Percentiles rank a stretch among this genome's conserved stretches.
These are phyloP conservation scores for Candida tetrigidarum DNA, from an alignment of 1,139 yeast species.

Conservation along the genomic window DNA sequence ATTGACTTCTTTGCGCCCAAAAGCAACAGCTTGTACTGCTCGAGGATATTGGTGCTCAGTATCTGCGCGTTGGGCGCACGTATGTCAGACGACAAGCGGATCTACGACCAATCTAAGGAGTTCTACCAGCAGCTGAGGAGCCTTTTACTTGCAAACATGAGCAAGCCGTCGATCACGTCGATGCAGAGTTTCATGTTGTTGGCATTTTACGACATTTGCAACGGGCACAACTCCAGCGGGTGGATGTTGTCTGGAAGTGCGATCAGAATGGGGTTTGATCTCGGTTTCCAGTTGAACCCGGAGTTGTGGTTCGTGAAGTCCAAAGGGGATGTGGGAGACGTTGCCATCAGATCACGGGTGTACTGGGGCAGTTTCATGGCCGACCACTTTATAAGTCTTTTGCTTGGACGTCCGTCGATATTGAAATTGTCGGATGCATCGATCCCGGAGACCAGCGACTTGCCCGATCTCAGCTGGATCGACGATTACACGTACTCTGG, in stretches of 20 bases:
- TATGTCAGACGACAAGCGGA: conserved; percentile 47
- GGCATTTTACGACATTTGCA: conserved; percentile 61
- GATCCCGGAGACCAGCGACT: conserved; percentile 62
- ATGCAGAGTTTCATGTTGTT: conserved; percentile 54
- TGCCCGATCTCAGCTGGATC: conserved; percentile 62
- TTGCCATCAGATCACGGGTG: conserved; percentile 60
- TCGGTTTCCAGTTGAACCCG: conserved; percentile 68
- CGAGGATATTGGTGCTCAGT: conserved; percentile 54
- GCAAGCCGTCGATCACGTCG: conserved; percentile 46
- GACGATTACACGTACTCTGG: conserved; percentile 48
- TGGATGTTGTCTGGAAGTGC: conserved; percentile 69
- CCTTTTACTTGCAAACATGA: conserved; percentile 42
- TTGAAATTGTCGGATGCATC: conserved; percentile 61
- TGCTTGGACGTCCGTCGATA: conserved; percentile 62
- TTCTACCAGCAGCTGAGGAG: conserved; percentile 53
- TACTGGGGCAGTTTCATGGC: conserved; percentile 73
- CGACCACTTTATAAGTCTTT: conserved; percentile 62
- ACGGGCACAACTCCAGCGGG: conserved; percentile 58
- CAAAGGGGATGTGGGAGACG: conserved; percentile 34
- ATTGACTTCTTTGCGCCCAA: conserved; percentile 58
- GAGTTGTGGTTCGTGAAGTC: conserved; percentile 55
- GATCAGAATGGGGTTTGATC: conserved; percentile 64
- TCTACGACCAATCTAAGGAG: conserved; percentile 39
- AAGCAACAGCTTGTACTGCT: conserved; percentile 51
- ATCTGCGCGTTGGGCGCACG: conserved; percentile 61